These are phyloP conservation scores for Phaffia tasmanica DNA, from an alignment of 768 basidiomycete species.

Conservation along the genomic window DNA sequence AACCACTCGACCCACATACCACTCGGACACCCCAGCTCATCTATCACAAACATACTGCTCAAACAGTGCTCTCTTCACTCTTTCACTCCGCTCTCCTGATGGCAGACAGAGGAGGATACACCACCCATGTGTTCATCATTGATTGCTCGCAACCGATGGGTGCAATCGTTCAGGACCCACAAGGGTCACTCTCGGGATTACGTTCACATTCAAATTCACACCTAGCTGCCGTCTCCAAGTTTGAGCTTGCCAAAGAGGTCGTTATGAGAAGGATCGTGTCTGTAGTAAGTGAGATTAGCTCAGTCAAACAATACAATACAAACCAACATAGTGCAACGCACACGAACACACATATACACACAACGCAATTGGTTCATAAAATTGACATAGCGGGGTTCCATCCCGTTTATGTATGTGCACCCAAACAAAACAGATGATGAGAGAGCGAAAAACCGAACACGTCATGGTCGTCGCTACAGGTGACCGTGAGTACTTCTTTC, in stretches of 20 bases:
- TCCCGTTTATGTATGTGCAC: not conserved
- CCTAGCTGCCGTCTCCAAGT: conserved; percentile 39
- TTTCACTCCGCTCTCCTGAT: conserved; percentile 20
- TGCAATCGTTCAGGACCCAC: conserved; percentile 34
- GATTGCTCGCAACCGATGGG: conserved; percentile 84
- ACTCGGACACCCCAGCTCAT: too few species aligned
- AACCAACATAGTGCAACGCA: too few species aligned
- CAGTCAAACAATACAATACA: conserved; percentile 20
- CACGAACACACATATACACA: too few species aligned
- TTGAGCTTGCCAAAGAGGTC: conserved; percentile 73
- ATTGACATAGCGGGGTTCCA: not conserved
- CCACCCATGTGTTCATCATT: conserved; percentile 53
- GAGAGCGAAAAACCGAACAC: conserved; percentile 83
- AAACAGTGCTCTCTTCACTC: too few species aligned
- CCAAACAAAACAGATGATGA: conserved; percentile 58
- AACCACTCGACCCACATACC: too few species aligned
- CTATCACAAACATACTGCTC: too few species aligned
- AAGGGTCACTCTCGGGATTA: conserved; percentile 31
- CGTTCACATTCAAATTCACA: not conserved
- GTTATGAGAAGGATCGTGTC: conserved; percentile 84
- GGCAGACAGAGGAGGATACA: conserved; percentile 34
- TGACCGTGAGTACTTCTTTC: conserved; percentile 30
- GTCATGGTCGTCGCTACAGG: conserved; percentile 79
- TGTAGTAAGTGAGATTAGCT: conserved; percentile 48
- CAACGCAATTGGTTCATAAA: too few species aligned